Conservation (phyloP, 2,329 filamentous ascomycete genomes). For the Ophiostoma australiae region DNA sequence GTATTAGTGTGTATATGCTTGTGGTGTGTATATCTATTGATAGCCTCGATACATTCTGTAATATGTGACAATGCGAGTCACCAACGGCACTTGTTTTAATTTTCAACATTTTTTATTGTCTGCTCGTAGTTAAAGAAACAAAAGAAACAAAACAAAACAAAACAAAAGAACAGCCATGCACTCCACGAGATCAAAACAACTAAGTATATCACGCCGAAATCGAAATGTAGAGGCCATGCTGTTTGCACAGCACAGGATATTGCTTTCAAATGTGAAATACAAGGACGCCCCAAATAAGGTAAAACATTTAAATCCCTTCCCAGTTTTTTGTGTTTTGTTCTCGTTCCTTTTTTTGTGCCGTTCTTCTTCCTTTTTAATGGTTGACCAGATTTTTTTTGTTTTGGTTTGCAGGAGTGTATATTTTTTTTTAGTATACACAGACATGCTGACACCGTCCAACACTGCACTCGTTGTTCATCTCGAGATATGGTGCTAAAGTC, state of each 20-base stretch:
- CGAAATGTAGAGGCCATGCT: slow-evolving; percentile 14
- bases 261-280: slow-evolving; percentile 17
- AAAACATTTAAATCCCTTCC: slow-evolving; percentile 17
- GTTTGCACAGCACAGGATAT: slow-evolving; percentile 16
- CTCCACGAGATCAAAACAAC: neutral
- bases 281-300: slow-evolving; percentile 18
- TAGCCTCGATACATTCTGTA: no score
- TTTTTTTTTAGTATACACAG: slow-evolving; percentile 10
- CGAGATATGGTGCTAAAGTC: neutral
- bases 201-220: neutral
- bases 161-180: no score
- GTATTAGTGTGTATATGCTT: neutral
- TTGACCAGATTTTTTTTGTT: slow-evolving; percentile 14
- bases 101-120: slow-evolving; percentile 5
- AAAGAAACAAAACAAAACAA: neutral
- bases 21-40: no score
- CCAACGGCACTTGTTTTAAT: neutral
- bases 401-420: slow-evolving; percentile 1
- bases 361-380: slow-evolving; percentile 8
- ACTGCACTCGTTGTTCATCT: slow-evolving; percentile 12
- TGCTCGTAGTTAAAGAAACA: neutral
- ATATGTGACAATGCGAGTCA: neutral
- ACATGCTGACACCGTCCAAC: neutral
- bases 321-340: neutral
- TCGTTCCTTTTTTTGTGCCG: neutral